Conservation (phyloP, 805 yeast genomes). For the Geotrichum ghanense region DNA sequence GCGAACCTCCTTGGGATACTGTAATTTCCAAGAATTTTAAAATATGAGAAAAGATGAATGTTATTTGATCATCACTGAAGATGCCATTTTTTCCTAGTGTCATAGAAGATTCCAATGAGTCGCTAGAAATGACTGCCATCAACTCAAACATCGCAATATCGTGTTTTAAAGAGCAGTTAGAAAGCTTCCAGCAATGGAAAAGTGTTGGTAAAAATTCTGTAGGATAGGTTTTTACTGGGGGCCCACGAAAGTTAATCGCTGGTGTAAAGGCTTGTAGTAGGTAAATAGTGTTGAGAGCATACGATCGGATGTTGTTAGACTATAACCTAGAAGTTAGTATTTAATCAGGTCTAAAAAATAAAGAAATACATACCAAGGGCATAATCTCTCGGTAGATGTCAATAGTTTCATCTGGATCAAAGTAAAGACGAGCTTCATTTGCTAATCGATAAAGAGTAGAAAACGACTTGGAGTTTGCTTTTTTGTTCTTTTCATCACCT, state of each 20-base stretch:
- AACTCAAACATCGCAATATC: conserved; percentile 59
- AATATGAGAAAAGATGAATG: conserved; percentile 41
- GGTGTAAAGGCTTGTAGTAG: conserved; percentile 13
- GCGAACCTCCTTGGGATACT: conserved; percentile 35
- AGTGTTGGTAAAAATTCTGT: conserved; percentile 52
- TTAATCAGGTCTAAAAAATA: conserved; percentile 5
- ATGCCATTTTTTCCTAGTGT: conserved; percentile 47
- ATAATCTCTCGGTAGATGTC: conserved; percentile 18
- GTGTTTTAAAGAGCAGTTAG: conserved; percentile 33
- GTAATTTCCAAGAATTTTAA: conserved; percentile 34
- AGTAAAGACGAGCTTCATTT: conserved; percentile 16
- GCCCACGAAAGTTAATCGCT: conserved; percentile 9
- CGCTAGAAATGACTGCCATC: conserved; percentile 45
- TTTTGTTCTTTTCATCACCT: conserved; percentile 6
- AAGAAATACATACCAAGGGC: conserved; percentile 16
- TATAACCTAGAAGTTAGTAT: conserved; percentile 8
- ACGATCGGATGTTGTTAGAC: conserved; percentile 14
- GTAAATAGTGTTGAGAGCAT: conserved; percentile 13
- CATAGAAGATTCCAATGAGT: conserved; percentile 24
- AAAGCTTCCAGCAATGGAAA: conserved; percentile 64
- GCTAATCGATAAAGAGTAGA: conserved; percentile 16
- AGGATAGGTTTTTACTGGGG: conserved; percentile 18
- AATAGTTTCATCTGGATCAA: conserved; percentile 13
- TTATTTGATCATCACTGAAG: conserved; percentile 50
- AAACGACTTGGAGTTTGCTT: conserved; percentile 5